phyloP scores from a whole-genome alignment of 805 yeast genomes.

The Metschnikowia gelsemii region DNA sequence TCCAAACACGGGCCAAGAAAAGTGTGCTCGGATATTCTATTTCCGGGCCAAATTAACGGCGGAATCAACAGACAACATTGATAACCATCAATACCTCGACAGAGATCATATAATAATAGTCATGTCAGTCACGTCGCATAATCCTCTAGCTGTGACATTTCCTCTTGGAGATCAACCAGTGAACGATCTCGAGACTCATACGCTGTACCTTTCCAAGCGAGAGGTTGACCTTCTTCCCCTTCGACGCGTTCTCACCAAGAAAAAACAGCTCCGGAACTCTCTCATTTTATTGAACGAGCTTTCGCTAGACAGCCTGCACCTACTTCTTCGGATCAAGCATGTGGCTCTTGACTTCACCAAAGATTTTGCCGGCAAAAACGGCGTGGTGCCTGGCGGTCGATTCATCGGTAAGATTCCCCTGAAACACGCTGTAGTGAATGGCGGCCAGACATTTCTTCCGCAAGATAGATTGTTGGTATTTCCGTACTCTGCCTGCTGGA shows the following conservation, averaged over 20 bases:
- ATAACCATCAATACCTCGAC: no score
- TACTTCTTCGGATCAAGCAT: constrained; percentile 18
- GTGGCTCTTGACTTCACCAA: constrained; percentile 17
- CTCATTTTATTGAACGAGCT: constrained; percentile 15
- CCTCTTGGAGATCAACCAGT: constrained; percentile 2
- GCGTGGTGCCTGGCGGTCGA: constrained; percentile 36
- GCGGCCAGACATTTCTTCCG: background rate
- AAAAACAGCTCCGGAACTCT: constrained; percentile 9
- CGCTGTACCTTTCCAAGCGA: constrained; percentile 11
- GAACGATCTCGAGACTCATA: constrained; percentile 6
- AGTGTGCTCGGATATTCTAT: no score
- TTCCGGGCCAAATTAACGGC: no score
- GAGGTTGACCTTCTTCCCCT: constrained; percentile 17
- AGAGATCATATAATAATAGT: background rate
- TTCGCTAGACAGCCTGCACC: constrained; percentile 4
- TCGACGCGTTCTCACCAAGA: constrained; percentile 9
- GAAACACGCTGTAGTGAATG: constrained; percentile 14
- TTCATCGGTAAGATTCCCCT: constrained; percentile 31
- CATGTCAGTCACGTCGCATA: background rate
- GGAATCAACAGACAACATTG: no score
- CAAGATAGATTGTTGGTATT: constrained; percentile 26
- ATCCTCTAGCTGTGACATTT: background rate
- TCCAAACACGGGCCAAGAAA: no score
- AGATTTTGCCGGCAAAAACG: constrained; percentile 7
- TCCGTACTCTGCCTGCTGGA: constrained; percentile 36